These are phyloP conservation scores for Boletus tylopilopsis DNA, from an alignment of 768 basidiomycete species.

Conservation along the genomic window DNA sequence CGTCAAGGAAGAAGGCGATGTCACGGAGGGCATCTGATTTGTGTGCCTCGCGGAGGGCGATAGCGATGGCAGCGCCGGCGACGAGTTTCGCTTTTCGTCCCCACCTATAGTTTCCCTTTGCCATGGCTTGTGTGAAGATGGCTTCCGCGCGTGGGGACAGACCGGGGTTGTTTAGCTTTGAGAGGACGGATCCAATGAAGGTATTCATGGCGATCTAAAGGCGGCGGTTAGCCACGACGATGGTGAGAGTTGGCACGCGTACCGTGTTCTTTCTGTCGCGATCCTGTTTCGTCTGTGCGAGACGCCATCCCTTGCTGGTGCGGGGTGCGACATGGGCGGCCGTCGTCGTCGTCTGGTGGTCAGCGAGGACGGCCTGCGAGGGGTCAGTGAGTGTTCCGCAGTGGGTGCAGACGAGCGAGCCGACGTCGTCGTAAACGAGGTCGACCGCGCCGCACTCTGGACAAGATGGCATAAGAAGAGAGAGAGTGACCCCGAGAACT, in stretches of 20 bases:
- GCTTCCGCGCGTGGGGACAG: conserved; percentile 61
- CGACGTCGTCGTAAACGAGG: conserved; percentile 54
- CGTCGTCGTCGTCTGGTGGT: conserved; percentile 36
- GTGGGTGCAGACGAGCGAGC: conserved; percentile 59
- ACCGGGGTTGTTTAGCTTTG: conserved; percentile 56
- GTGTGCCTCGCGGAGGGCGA: conserved; percentile 68
- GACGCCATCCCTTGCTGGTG: conserved; percentile 51
- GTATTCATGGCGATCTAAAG: conserved; percentile 57
- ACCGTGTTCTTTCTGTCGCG: conserved; percentile 64
- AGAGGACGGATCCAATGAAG: conserved; percentile 59
- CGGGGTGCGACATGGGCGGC: conserved; percentile 47
- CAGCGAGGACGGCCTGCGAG: conserved; percentile 55
- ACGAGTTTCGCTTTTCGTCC: conserved; percentile 67
- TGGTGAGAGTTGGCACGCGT: conserved; percentile 16
- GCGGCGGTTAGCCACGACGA: conserved; percentile 12
- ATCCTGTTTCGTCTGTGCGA: conserved; percentile 63
- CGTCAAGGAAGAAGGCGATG: conserved; percentile 63
- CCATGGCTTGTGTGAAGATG: conserved; percentile 68
- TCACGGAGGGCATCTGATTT: conserved; percentile 65
- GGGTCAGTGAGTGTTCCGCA: conserved; percentile 72
- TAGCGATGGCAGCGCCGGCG: conserved; percentile 64
- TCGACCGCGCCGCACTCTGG: conserved; percentile 50
- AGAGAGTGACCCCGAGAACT: conserved; percentile 23
- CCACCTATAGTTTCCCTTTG: conserved; percentile 60
- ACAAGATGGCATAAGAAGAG: conserved; percentile 33